Evolutionary conservation across 164 flowering plant species (phyloP), one percentile per base, ranked within the genome.

Genomic region (Dillenia turbinata): DNA sequence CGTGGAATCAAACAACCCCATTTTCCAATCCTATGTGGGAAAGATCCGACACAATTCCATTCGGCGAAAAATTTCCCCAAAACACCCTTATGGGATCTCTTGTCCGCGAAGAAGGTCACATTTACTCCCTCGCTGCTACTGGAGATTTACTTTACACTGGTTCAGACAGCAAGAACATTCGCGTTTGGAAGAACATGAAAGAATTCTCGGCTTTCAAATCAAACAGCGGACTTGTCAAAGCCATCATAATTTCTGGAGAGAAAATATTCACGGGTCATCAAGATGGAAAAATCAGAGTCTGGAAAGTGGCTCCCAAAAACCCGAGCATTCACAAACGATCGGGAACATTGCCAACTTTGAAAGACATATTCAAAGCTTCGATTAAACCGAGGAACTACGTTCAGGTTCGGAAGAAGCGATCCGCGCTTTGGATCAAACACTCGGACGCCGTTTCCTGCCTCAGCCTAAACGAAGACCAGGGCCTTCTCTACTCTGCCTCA

Each of bases 161-260:
- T n/a, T 91, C 97, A 1, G 96, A 91, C 56, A 89, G 97, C 79
- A 91, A 91, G 77, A 91, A 91, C 75, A 89, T 91, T 59, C 89
- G 96, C 8, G 92, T 89, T 0, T 91, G 97, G 96, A 87, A 83
- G 68, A 75, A 83, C 64, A 71, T 81, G 55, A 71, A 89, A 52
- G 96, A 91, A 54, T 87, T 64, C 58, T 49, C 84, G 0, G 93
- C 82, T 1, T 91, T 91, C 70, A 89, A 89, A 71, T 83, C 94
- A 2, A 84, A 69, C 70, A 89, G 96, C 13, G 97, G 96, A 0
- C 63, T 91, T 22, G 96, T 92, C 1, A 89, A 92, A 60, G 92
- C 94, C 8, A 92, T 92, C 13, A 71, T 92, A 0, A 74, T 89
- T 13, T 71, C 89, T 7, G 86, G 86, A 0, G 81, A 82, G 8